Evolutionary conservation across 2,329 filamentous ascomycete species (phyloP), one percentile per base, ranked within the genome.

Genomic region (Stemphylium lycopersici): DNA sequence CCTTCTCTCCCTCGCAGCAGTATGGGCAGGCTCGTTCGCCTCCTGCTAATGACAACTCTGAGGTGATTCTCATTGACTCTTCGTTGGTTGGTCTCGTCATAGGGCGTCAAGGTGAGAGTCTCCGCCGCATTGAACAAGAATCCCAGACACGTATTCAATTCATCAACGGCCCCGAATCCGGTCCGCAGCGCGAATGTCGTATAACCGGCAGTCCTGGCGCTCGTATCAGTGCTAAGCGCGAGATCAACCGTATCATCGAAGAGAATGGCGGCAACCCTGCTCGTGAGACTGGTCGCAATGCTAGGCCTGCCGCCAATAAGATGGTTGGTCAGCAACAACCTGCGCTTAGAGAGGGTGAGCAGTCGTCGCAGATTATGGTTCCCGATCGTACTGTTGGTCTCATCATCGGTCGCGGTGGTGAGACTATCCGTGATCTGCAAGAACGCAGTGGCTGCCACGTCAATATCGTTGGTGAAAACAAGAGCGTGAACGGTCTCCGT

Each of bases 371-470:
- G 76, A 96, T 96, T 68, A 95, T 96, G 90, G 92, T 96, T 15
- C 92, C 92, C 41, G 92, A 96, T 77, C 88, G 91, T 68, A 96
- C 92, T 7, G 92, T 96, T 56, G 92, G 92, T 46, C 81, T 96
- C 40, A 96, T 96, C 66, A 96, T 96, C 70, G 92, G 92, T n/a
- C 89, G 92, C 63, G 91, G 91, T 36, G 92, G 92, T 55, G 92
- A 96, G 78, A 96, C 92, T 1, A 96, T 96, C 68, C 88, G 91
- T 69, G 92, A 96, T 72, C 81, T 96, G 20, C 93, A 96, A 77
- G 92, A 96, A 74, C 84, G 90, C 58, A 95, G 90, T 67, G 90
- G 90, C n/a, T 96, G 92, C 74, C 93, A 96, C 75, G 91, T 96
- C 74, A 96, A 96, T 75, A 96, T 96, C 69, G 90, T 96, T 36